These are phyloP conservation scores for Colletotrichum liaoningense DNA, from an alignment of 2,329 filamentous ascomycete genomes.

Conservation along the genomic window DNA sequence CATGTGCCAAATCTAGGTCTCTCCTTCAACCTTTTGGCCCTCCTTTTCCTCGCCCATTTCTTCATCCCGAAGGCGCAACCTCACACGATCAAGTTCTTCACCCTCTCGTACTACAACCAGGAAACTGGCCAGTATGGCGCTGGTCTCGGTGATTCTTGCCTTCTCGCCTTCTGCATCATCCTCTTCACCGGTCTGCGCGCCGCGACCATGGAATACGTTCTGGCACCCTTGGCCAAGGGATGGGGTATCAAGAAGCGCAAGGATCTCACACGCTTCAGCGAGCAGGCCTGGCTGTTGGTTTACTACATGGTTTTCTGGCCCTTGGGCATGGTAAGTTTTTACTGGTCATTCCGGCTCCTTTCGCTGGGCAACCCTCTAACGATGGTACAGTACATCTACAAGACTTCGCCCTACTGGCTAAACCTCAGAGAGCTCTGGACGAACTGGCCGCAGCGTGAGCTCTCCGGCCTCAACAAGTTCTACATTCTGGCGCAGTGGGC, in stretches of 20 bases:
- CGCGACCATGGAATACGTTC: slow-evolving; percentile 85
- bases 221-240: slow-evolving; percentile 80
- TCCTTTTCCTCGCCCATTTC: slow-evolving; percentile 84
- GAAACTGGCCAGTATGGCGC: slow-evolving; percentile 76
- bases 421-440: slow-evolving; percentile 85
- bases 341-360: neutral
- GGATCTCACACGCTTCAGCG: slow-evolving; percentile 84
- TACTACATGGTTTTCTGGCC: slow-evolving; percentile 88
- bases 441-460: slow-evolving; percentile 83
- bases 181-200: slow-evolving; percentile 90
- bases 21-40: slow-evolving; percentile 85
- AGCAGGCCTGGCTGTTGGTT: slow-evolving; percentile 91
- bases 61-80: slow-evolving; percentile 83
- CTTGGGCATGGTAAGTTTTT: slow-evolving; percentile 78
- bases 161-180: slow-evolving; percentile 82
- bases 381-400: slow-evolving; percentile 77
- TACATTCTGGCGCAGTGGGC: slow-evolving; percentile 92
- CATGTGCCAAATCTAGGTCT: slow-evolving; percentile 64
- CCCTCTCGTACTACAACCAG: slow-evolving; percentile 84
- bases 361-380: slow-evolving; percentile 7
- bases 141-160: slow-evolving; percentile 82
- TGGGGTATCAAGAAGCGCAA: slow-evolving; percentile 82
- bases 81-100: slow-evolving; percentile 89
- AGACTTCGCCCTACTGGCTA: slow-evolving; percentile 80
- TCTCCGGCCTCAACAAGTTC: slow-evolving; percentile 80